Conservation (phyloP, 805 yeast species). For the Hanseniaspora hatyaiensis region DNA sequence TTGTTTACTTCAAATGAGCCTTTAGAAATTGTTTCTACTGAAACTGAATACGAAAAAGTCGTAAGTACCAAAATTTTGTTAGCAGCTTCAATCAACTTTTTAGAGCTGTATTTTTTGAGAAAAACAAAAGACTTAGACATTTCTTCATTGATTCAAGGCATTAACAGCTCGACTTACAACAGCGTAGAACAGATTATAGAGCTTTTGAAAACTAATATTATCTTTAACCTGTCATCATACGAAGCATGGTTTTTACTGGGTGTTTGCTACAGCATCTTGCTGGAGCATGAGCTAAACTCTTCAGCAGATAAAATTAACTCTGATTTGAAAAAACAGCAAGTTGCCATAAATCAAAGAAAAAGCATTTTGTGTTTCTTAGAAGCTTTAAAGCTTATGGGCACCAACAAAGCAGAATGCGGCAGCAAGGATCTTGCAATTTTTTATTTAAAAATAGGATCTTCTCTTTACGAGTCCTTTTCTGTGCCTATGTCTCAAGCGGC, state of each 20-base stretch:
- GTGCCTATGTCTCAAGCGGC: constrained; percentile 4
- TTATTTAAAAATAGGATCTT: constrained; percentile 46
- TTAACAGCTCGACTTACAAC: constrained; percentile 1
- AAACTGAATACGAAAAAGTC: constrained; percentile 38
- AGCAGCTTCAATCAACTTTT: constrained; percentile 28
- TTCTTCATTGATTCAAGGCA: constrained; percentile 3
- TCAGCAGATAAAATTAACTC: constrained; percentile 69
- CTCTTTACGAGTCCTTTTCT: constrained; percentile 34
- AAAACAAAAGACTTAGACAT: constrained; percentile 6
- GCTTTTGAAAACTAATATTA: constrained; percentile 53
- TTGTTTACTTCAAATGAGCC: constrained; percentile 35
- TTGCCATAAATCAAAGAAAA: constrained; percentile 56
- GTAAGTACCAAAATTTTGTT: constrained; percentile 52
- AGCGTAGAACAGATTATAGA: constrained; percentile 37
- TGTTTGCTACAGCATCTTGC: constrained; percentile 62
- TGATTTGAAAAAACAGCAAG: constrained; percentile 45
- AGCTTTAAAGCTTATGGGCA: constrained; percentile 42
- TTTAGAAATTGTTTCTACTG: constrained; percentile 27
- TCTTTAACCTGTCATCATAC: constrained; percentile 52
- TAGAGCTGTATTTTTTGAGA: constrained; percentile 19
- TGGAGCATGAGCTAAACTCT: constrained; percentile 88
- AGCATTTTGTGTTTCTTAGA: constrained; percentile 62
- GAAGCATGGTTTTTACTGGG: constrained; percentile 85
- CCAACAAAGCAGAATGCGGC: constrained; percentile 15
- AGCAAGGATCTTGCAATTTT: constrained; percentile 33